Conservation (phyloP, 1,139 yeast species). For the Taphrina confusa region DNA sequence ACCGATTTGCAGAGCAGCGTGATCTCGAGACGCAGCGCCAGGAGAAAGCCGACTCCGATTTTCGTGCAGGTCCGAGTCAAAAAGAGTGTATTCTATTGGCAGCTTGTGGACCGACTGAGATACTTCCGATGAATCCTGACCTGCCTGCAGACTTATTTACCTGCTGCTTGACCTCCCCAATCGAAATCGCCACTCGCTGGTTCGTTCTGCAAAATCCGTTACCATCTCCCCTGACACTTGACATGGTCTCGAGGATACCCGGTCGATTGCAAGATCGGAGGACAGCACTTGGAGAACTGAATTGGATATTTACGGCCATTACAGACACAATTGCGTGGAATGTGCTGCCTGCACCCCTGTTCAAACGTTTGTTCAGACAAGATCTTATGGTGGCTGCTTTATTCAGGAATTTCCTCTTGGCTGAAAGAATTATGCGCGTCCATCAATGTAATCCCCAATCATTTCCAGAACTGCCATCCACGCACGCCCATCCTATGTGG, state of each 20-base stretch:
- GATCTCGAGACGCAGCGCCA: slow-evolving; percentile 72
- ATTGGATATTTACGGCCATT: slow-evolving; percentile 97
- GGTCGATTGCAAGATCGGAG: slow-evolving; percentile 90
- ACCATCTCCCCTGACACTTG: slow-evolving; percentile 44
- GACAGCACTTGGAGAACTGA: slow-evolving; percentile 92
- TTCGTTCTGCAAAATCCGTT: slow-evolving; percentile 77
- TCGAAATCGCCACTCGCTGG: slow-evolving; percentile 90
- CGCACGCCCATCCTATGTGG: slow-evolving; percentile 90
- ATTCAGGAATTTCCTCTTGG: slow-evolving; percentile 85
- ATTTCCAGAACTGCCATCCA: slow-evolving; percentile 87
- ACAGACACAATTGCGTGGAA: slow-evolving; percentile 99
- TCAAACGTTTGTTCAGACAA: slow-evolving; percentile 87
- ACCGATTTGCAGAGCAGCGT: slow-evolving; percentile 85
- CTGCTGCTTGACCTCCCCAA: slow-evolving; percentile 92
- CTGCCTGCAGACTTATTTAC: slow-evolving; percentile 95
- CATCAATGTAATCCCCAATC: slow-evolving; percentile 93
- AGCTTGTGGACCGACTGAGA: slow-evolving; percentile 84
- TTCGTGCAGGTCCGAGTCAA: slow-evolving; percentile 57
- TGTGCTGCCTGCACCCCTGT: slow-evolving; percentile 78
- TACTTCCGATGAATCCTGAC: slow-evolving; percentile 89
- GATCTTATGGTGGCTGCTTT: slow-evolving; percentile 96
- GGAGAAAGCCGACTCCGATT: slow-evolving; percentile 41
- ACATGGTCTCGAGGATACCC: slow-evolving; percentile 61
- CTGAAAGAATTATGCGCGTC: slow-evolving; percentile 91
- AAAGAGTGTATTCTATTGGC: slow-evolving; percentile 91